phyloP scores from a whole-genome alignment of 352 stramenopile species.

The Phytophthora tubulina region DNA sequence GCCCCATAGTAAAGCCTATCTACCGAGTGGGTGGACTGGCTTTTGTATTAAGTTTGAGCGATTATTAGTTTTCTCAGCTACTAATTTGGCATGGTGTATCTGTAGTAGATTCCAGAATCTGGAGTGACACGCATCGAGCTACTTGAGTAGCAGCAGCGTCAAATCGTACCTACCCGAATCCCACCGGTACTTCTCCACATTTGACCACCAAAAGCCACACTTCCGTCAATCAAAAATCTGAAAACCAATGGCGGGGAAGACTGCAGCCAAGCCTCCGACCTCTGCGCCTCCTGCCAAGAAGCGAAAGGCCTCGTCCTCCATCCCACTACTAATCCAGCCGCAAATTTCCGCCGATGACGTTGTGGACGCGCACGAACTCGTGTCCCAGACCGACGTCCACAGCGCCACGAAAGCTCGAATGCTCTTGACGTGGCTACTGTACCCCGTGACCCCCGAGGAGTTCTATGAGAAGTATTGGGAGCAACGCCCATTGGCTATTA shows the following conservation, averaged over 20 bases:
- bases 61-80: no score
- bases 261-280: constrained; percentile 20
- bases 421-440: constrained; percentile 90
- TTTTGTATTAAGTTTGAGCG: no score
- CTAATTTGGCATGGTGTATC: no score
- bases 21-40: no score
- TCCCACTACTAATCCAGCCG: constrained; percentile 54
- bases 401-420: constrained; percentile 75
- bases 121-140: neutral
- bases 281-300: constrained; percentile 56
- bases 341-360: constrained; percentile 60
- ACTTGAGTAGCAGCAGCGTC: no score
- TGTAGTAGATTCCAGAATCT: no score
- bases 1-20: no score
- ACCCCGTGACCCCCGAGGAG: constrained; percentile 82
- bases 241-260: constrained; percentile 56
- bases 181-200: neutral
- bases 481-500: constrained; percentile 90
- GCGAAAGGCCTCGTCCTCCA: constrained; percentile 54
- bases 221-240: constrained; percentile 17
- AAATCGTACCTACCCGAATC: neutral
- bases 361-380: constrained; percentile 65
- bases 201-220: constrained; percentile 3
- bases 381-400: constrained; percentile 66
- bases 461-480: constrained; percentile 96